Evolutionary conservation across 169 alveolate species (phyloP), one percentile per base, ranked within the genome.

Genomic region (Eimeria praecox): DNA sequence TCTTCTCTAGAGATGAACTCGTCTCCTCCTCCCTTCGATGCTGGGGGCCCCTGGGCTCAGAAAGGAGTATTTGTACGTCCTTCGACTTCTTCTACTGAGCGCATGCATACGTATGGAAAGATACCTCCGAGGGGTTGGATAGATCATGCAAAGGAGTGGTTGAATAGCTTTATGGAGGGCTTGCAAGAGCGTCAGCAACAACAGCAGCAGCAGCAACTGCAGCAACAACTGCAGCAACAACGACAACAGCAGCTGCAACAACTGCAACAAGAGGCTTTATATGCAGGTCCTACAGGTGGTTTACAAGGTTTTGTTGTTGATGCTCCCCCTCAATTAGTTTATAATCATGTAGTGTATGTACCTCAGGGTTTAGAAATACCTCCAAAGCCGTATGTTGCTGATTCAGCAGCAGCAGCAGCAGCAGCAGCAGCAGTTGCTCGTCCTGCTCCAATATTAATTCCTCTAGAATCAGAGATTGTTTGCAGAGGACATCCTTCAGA

Each of bases 401-500:
- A 49, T 49, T 49, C 56, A 49, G 56, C 56, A 49, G n/a, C n/a
- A n/a, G n/a, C n/a, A n/a, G n/a, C n/a, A n/a, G n/a, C n/a, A n/a
- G n/a, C n/a, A n/a, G n/a, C n/a, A n/a, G n/a, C n/a, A n/a, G n/a
- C n/a, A n/a, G n/a, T n/a, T n/a, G n/a, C 89, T 30, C 56, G 66
- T 78, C 64, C 89, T 14, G 40, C 27, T n/a, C 89, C 89, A 5
- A 42, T 78, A 30, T 56, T 78, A 20, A 33, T 78, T 78, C 89
- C 89, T 44, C 35, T 78, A 35, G 89, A 78, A 35, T 78, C 89
- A 33, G 69, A 75, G 38, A 27, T 75, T 20, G 78, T 90, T n/a
- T 90, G 95, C 90, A 38, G 62, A 42, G 95, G 95, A 0, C 95
- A 90, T 35, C 59, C 73, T 9, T 83, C 90, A 20, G 95, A 90